These are phyloP conservation scores for Aspergillus sp. DNA, from an alignment of 2,329 filamentous ascomycete genomes.

Conservation along the genomic window DNA sequence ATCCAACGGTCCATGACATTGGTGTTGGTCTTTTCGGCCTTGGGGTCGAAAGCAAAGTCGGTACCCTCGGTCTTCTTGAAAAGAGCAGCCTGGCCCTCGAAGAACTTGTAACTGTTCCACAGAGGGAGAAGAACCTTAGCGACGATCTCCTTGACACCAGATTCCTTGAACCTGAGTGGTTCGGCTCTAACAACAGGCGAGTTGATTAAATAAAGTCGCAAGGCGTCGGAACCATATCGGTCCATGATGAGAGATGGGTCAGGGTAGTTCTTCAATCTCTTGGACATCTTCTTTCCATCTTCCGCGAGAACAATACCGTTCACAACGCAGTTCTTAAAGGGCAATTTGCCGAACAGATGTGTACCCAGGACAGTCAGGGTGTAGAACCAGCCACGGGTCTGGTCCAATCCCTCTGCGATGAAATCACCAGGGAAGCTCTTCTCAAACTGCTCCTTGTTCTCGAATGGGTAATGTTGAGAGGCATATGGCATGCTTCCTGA, in stretches of 20 bases:
- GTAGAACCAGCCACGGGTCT: constrained; percentile 97
- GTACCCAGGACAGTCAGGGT: constrained; percentile 84
- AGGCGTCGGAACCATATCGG: constrained; percentile 84
- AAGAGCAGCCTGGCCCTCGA: constrained; percentile 78
- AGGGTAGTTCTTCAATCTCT: constrained; percentile 92
- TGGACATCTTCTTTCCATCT: constrained; percentile 98
- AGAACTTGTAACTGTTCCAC: constrained; percentile 98
- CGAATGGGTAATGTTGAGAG: constrained; percentile 86
- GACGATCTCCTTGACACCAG: constrained; percentile 90
- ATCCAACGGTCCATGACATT: constrained; percentile 98
- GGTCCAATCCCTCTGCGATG: constrained; percentile 88
- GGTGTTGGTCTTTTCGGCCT: constrained; percentile 67
- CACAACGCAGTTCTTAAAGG: constrained; percentile 94
- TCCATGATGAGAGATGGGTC: constrained; percentile 79
- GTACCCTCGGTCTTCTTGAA: constrained; percentile 79
- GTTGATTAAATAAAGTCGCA: constrained; percentile 94
- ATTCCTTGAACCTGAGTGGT: constrained; percentile 84
- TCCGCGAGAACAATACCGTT: constrained; percentile 92
- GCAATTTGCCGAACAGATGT: constrained; percentile 76
- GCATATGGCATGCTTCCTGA: constrained; percentile 95
- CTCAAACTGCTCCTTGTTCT: constrained; percentile 76
- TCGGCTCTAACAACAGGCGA: constrained; percentile 91
- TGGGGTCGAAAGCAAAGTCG: constrained; percentile 74
- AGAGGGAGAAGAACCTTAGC: constrained; percentile 84
- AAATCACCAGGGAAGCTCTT: constrained; percentile 86